Evolutionary conservation across 352 stramenopile species (phyloP), one percentile per base, ranked within the genome.

Genomic region (Globisporangium paroecandrum): DNA sequence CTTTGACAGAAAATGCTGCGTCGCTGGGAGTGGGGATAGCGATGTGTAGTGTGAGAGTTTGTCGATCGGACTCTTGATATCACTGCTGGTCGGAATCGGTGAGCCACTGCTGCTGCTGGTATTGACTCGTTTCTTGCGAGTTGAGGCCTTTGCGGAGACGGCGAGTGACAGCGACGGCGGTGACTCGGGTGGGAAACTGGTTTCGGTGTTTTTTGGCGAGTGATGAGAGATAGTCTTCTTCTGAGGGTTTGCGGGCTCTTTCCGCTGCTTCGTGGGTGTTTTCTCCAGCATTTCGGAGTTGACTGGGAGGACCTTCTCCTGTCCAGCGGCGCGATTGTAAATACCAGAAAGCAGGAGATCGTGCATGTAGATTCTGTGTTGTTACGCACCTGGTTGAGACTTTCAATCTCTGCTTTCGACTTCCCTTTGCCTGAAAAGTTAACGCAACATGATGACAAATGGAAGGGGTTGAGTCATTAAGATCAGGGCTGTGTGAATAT

Each of bases 1-100:
- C 25, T 79, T 89, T 2, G 79, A 75, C 15, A 88, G 63, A 69
- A 91, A 91, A 3, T 72, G 65, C 22, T 87, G 75, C 8, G 81
- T 91, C 7, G 79, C 83, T 36, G 83, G 81, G 10, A 91, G 65
- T 41, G 81, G 81, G 9, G 69, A 68, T 1, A 73, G 56, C 8
- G 68, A 62, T 6, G 68, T 10, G 25, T 73, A 73, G 5, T 46
- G 47, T 6, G 55, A 20, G 22, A 58, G n/a, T 29, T 51, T 71
- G 22, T 58, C 34, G 7, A 18, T 22, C n/a, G 3, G 9, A 24
- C 47, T 58, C 20, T 47, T 38, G 27, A 24, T 58, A 20, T 36
- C 49, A 29, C 10, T 54, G 34, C 38, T 62, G 18, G 20, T 53
- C 53, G 7, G 12, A 15, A 4, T 36, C 22, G 20, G 34, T 1